Evolutionary conservation across 192 early-diverging fungal genomes (phyloP), one percentile per base, ranked within the genome.

Genomic region (Radiomyces spectabilis): DNA sequence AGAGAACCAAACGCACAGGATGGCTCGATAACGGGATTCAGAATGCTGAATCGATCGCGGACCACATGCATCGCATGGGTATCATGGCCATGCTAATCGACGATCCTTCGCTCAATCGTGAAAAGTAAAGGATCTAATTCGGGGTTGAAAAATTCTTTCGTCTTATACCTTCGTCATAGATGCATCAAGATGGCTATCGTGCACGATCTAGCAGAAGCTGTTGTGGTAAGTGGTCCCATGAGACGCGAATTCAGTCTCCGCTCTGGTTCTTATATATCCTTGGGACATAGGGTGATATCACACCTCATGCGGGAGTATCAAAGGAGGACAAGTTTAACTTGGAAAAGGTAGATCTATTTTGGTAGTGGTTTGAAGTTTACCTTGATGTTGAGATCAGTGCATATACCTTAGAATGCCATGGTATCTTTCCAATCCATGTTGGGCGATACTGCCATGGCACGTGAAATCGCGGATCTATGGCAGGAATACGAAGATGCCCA

Each of bases 31-130:
- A 75, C 62, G 72, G 74, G 0, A 73, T 97, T 37, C 41, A 65
- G 13, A 60, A 68, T 10, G 78, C 92, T 50, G 94, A 97, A 58
- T 91, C 88, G 4, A 93, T 97, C 32, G 76, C 82, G 13, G 94
- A 97, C 69, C 94, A 97, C 67, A 97, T 97, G 94, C 80, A 95
- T 75, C 79, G 93, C 15, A 94, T 97, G 92, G 76, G 80, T 1
- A 79, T 96, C 10, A 86, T 96, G 78, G 87, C 91, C 2, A 76
- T 96, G 73, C 66, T 92, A 7, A 65, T 92, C 42, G 76, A 89
- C 46, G 92, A 96, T 68, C 58, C 72, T 16, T 41, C 64, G 21
- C 53, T 91, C 13, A 72, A 89, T 57, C 71, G 77, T 5, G 60
- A 78, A 13, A 69, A 72, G 69, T 75, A 80, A 42, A 41, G 13